Base-by-base conservation (phyloP, 2,329 filamentous ascomycete genomes). In the Cercospora sp. region DNA sequence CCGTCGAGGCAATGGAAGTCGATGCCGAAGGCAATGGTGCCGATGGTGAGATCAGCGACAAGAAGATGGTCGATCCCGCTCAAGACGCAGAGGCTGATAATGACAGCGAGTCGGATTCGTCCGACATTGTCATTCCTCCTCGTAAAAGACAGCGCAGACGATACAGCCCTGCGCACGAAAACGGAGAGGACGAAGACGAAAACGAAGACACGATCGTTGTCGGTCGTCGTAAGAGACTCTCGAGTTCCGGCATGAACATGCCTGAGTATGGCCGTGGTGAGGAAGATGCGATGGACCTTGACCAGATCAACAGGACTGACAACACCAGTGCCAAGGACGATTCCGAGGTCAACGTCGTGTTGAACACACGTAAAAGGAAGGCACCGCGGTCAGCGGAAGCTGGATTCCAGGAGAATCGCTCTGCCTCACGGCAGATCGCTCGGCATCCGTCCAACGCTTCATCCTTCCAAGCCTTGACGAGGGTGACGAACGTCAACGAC, bases 341-440 rank as follows among this genome's bases (percentile, higher is more conserved):
- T 7, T 43, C 37, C 37, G 3, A 6, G 0, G n/a, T 3, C 37
- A 43, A 8, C 5, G 3, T n/a, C 37, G 37, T 43, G 16, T 43
- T n/a, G 6, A n/a, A 43, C 3, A 43, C 37, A 43, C 37, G 16
- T 7, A 43, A n/a, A 7, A 43, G 37, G 3, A 43, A n/a, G n/a
- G 37, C 37, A n/a, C 37, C 37, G 16, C 37, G 8, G 6, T 9
- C 37, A 6, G 1, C 16, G 37, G n/a, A 3, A n/a, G 37, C 37
- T 43, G n/a, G 3, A 1, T n/a, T n/a, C 6, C 6, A n/a, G 1
- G 37, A 40, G 2, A 0, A 8, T 40, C 37, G 1, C 16, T 1
- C 37, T 2, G 2, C 2, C 18, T 21, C 18, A 21, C 18, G 18
- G 18, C 18, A 21, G 18, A 21, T 21, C 18, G 18, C 18, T 21